Percentiles rank a stretch among this genome's conserved stretches.
Conservation (phyloP, 805 yeast genomes). For the Kazachstania psychrophila region DNA sequence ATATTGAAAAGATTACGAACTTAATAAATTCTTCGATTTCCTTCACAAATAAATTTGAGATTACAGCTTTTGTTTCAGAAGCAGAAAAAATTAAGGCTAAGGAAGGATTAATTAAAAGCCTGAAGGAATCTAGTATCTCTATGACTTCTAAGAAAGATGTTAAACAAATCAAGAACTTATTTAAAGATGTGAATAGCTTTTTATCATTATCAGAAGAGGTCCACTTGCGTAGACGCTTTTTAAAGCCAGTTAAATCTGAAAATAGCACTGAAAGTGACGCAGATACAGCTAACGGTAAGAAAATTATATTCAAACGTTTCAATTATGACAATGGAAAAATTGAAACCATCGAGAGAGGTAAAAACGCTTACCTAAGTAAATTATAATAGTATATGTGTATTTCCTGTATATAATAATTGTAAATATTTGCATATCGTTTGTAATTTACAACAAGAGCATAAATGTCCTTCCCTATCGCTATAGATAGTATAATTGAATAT, state of each 20-base stretch:
- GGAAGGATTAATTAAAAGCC: constrained; percentile 18
- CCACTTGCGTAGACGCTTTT: constrained; percentile 39
- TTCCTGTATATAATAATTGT: constrained; percentile 6
- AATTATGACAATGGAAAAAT: constrained; percentile 46
- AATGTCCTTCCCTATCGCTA: too few species aligned
- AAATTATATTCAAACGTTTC: constrained; percentile 48
- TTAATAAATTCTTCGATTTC: constrained; percentile 15
- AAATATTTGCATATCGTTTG: constrained; percentile 3
- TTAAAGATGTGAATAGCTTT: constrained; percentile 29
- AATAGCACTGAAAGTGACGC: background rate
- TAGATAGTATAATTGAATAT: too few species aligned
- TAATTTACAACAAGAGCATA: too few species aligned
- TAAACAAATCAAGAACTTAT: constrained; percentile 35
- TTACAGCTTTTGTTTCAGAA: constrained; percentile 16
- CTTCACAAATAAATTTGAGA: constrained; percentile 22
- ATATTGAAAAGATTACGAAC: constrained; percentile 9
- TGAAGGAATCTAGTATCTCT: constrained; percentile 10
- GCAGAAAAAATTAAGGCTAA: constrained; percentile 28
- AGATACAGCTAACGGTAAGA: constrained; percentile 37
- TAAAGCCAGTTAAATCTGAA: constrained; percentile 51
- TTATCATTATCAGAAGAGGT: constrained; percentile 27
- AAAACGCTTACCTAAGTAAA: constrained; percentile 37
- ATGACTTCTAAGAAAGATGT: constrained; percentile 23
- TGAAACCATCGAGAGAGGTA: constrained; percentile 46
- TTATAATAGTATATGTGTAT: constrained; percentile 4